phyloP scores from a whole-genome alignment of 768 basidiomycete species.

The Myochromella boudieri region DNA sequence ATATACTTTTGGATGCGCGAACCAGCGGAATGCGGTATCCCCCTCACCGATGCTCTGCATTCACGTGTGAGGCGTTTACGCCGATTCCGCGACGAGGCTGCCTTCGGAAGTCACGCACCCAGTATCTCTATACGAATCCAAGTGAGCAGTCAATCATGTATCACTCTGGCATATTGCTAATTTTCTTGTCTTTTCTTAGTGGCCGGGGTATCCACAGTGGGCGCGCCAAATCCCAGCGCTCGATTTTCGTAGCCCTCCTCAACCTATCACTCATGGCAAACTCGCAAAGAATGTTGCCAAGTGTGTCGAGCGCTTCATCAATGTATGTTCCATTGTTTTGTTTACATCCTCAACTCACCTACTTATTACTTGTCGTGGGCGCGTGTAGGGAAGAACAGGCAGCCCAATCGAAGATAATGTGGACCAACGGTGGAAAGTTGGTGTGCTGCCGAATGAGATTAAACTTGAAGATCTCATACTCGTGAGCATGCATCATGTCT shows the following conservation, averaged over 20 bases:
- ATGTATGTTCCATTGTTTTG: slow-evolving; percentile 34
- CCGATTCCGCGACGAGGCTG: slow-evolving; percentile 57
- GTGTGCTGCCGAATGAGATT: slow-evolving; percentile 45
- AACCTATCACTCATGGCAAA: slow-evolving; percentile 74
- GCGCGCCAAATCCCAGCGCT: slow-evolving; percentile 80
- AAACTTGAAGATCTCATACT: slow-evolving; percentile 66
- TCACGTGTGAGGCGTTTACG: slow-evolving; percentile 56
- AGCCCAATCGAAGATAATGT: slow-evolving; percentile 63
- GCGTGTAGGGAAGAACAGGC: slow-evolving; percentile 44
- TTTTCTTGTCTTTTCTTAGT: slow-evolving; percentile 38
- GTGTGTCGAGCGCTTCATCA: slow-evolving; percentile 68
- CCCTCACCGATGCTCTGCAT: slow-evolving; percentile 62
- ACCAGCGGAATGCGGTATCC: slow-evolving; percentile 59
- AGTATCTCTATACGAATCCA: slow-evolving; percentile 79
- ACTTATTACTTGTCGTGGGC: slow-evolving; percentile 10
- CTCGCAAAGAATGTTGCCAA: slow-evolving; percentile 80
- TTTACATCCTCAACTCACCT: not conserved
- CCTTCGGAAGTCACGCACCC: slow-evolving; percentile 72
- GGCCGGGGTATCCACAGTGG: slow-evolving; percentile 80
- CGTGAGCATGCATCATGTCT: slow-evolving; percentile 80
- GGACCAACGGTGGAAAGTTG: slow-evolving; percentile 62
- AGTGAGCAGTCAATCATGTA: slow-evolving; percentile 40
- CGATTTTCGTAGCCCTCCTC: slow-evolving; percentile 77
- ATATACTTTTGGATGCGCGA: slow-evolving; percentile 60
- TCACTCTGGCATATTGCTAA: slow-evolving; percentile 4